These are phyloP conservation scores for Osmanthus fragrans DNA, from an alignment of 257 asterid genomes.

Conservation along the genomic window DNA sequence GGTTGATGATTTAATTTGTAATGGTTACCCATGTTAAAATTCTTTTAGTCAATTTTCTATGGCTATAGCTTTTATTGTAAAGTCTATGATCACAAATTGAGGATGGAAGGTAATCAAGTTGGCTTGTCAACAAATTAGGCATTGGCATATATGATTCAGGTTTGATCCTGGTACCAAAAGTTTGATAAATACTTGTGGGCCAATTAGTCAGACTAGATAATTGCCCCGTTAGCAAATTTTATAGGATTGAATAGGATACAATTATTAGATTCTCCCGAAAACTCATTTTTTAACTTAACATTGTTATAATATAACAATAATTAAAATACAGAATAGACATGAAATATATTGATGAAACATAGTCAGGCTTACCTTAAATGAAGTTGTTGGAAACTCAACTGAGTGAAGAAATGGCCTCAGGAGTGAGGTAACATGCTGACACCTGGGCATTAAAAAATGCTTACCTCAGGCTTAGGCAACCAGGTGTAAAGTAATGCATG, in stretches of 20 bases:
- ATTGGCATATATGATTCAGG: background rate
- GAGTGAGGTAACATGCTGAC: background rate
- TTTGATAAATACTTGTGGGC: too few relatives aligned
- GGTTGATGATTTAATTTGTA: background rate
- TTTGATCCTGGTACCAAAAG: background rate
- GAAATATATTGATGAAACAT: background rate
- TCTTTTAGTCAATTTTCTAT: too few relatives aligned
- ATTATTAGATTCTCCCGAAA: background rate
- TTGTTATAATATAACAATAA: too few relatives aligned
- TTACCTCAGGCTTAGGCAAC: background rate
- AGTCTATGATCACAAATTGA: background rate
- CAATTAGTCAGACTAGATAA: too few relatives aligned
- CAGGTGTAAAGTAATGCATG: background rate
- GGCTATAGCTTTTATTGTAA: background rate
- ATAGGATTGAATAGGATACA: too few relatives aligned
- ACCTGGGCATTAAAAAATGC: background rate
- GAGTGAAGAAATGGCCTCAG: conserved; percentile 6
- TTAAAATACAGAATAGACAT: background rate
- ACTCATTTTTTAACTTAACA: background rate
- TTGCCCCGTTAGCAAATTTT: too few relatives aligned
- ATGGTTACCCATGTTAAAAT: background rate
- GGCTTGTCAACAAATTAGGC: too few relatives aligned
- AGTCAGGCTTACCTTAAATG: background rate
- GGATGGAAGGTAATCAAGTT: background rate
- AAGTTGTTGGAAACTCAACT: conserved; percentile 3